Base-by-base conservation (phyloP, 83 land plant species). In the Isoetes engelmannii region DNA sequence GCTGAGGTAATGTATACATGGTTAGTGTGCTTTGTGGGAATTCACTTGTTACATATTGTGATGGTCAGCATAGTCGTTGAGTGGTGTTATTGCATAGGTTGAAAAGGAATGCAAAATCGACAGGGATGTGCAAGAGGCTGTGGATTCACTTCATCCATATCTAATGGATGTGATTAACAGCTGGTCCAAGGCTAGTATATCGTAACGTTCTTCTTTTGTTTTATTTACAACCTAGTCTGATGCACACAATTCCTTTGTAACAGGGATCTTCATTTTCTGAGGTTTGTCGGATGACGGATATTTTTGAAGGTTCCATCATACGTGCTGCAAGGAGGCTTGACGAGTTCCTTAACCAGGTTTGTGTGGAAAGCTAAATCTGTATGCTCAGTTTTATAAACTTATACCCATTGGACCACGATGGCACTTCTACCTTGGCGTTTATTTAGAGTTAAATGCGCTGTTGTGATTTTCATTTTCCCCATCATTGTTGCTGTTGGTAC, bases 311-410 rank as follows among this genome's bases (percentile, higher is more conserved):
- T 21, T 86, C 89, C 69, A 86, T 87, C 47, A 93, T 93, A 61
- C 79, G 98, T 42, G 85, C 79, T 47, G 87, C 96, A 5, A 86
- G 96, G 72, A 82, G 98, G 76, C 83, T 93, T 10, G 96, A 93
- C 70, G 98, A 93, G 79, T 93, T 93, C 74, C 63, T 93, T 76
- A 87, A 87, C 72, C 98, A 93, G 96, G 98, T 92, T 84, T 50
- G 13, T 44, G 62, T 45, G 19, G 19, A 28, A 28, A 28, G 2
- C 37, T 28, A 28, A 2, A 28, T 0, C 2, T 28, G 37, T 28
- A 28, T 2, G 1, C 2, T 28, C 0, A 28, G 37, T 28, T 28
- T 28, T 28, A 28, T 2, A 28, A 28, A 28, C 37, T 28, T 28
- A 2, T 28, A 2, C 37, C 37, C 37, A 28, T 28, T 28, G 37